Conservation (phyloP, 2,329 filamentous ascomycete species). For the Polytolypa hystricis region DNA sequence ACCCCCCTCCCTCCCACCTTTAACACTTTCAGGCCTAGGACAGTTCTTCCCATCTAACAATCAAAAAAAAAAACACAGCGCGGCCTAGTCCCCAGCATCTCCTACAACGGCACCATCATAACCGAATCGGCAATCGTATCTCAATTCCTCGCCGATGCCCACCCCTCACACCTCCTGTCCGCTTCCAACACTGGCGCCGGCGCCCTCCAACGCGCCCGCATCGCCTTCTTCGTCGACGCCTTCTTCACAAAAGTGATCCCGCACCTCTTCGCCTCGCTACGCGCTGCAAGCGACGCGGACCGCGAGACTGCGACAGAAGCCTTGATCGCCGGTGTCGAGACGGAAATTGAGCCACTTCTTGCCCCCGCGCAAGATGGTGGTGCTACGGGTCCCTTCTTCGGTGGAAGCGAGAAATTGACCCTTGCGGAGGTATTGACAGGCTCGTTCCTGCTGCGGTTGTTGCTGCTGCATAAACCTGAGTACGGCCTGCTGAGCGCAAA, state of each 20-base stretch:
- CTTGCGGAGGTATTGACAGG: background rate
- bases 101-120: background rate
- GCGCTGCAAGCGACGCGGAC: background rate
- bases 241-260: background rate
- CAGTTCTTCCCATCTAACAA: too few species aligned
- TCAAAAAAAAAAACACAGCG: background rate
- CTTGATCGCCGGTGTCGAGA: background rate
- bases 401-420: background rate
- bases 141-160: background rate
- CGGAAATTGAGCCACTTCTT: background rate
- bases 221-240: background rate
- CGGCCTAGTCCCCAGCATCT: background rate
- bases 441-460: background rate
- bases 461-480: background rate
- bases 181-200: background rate
- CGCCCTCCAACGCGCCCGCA: background rate
- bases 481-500: background rate
- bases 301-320: background rate
- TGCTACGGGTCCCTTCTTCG: background rate
- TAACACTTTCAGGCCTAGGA: too few species aligned
- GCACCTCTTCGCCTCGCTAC: background rate
- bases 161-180: too few species aligned
- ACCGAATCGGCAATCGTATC: background rate
- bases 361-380: background rate
- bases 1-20: too few species aligned